Evolutionary conservation across 495 filamentous ascomycete species (phyloP).

Genomic region (Annulohypoxylon stygium): DNA sequence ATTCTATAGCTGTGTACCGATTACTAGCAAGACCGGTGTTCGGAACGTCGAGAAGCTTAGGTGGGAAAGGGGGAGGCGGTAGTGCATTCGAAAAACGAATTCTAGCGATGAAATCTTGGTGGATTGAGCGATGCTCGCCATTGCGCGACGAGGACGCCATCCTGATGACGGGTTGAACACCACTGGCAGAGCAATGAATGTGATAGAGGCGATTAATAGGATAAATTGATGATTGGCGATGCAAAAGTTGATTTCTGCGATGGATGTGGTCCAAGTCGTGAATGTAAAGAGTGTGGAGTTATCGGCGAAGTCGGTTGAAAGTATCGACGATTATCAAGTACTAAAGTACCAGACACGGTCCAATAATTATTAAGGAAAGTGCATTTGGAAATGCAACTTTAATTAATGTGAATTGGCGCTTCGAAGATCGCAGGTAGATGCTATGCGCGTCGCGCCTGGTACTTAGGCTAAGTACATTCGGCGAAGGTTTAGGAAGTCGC

Average conservation of each 20-base stretch:
- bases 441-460: conserved; percentile 31
- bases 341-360: not conserved
- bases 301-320: not conserved
- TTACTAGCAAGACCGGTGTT: conserved; percentile 84
- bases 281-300: not conserved
- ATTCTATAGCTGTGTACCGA: conserved; percentile 87
- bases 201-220: not conserved
- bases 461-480: conserved; percentile 2
- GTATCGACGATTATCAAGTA: not conserved
- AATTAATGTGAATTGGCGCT: not conserved
- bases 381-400: not conserved
- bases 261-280: not conserved
- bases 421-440: conserved; percentile 8
- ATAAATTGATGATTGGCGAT: conserved; percentile 1
- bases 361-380: conserved; percentile 14
- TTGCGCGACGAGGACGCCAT: conserved; percentile 62
- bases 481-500: conserved; percentile 14
- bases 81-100: conserved; percentile 95
- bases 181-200: not conserved
- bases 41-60: conserved; percentile 96
- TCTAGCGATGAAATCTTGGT: conserved; percentile 96
- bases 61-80: conserved; percentile 90
- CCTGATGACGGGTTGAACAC: conserved; percentile 34
- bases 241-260: not conserved
- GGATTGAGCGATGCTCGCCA: conserved; percentile 73